Evolutionary conservation across 345 rosid species (phyloP).

Genomic region (Turritis glabra): DNA sequence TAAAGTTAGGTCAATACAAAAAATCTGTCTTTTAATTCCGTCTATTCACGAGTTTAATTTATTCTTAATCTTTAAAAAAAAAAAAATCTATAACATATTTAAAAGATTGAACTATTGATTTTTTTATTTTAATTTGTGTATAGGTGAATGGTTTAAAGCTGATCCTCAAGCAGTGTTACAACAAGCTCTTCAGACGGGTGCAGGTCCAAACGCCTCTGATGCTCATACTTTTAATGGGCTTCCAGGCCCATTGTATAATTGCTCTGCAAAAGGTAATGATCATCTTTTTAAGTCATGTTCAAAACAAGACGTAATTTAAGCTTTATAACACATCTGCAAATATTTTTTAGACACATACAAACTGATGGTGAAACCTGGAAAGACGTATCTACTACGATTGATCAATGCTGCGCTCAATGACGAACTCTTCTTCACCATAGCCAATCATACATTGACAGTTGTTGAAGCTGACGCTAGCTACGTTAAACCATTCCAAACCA

Average conservation of each 20-base stretch:
- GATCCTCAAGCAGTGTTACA: conserved; percentile 64
- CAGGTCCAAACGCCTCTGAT: conserved; percentile 70
- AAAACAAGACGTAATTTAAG: background rate
- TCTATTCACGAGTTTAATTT: background rate
- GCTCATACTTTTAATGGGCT: conserved; percentile 77
- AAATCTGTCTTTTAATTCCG: background rate
- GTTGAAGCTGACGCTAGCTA: conserved; percentile 82
- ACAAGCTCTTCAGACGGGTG: conserved; percentile 70
- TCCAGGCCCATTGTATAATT: conserved; percentile 80
- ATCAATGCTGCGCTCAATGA: conserved; percentile 81
- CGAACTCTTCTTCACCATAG: conserved; percentile 76
- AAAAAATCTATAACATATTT: too few species aligned
- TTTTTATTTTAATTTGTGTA: background rate
- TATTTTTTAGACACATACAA: conserved; percentile 54
- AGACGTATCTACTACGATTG: conserved; percentile 66
- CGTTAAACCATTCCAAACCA: conserved; percentile 69
- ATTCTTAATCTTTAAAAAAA: too few species aligned
- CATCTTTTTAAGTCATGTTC: background rate
- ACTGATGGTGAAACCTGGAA: conserved; percentile 62
- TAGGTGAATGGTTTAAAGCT: conserved; percentile 75
- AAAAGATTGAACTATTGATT: background rate
- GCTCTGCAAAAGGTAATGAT: conserved; percentile 56
- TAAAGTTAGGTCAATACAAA: too few species aligned
- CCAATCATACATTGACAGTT: conserved; percentile 63
- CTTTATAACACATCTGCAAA: background rate